These are phyloP conservation scores for Citrullus amarus DNA, from an alignment of 306 rosid genomes.

Conservation along the genomic window DNA sequence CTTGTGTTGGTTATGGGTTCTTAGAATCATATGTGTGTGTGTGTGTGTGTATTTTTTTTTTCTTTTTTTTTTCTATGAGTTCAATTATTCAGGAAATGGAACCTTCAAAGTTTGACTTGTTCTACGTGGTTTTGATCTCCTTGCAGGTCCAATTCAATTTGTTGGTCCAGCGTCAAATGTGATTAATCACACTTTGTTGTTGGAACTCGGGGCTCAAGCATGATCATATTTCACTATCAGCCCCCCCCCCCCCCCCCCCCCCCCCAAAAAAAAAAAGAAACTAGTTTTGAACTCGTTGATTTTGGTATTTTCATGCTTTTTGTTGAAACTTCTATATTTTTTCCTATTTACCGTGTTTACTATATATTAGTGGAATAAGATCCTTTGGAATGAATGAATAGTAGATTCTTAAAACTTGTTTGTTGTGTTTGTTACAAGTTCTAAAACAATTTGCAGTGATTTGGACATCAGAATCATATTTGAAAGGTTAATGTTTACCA, in stretches of 20 bases:
- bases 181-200: slow-evolving; percentile 60
- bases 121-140: background rate
- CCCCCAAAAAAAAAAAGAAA: background rate
- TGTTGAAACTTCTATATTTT: background rate
- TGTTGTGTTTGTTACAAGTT: too few species aligned
- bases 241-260: background rate
- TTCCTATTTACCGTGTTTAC: too few species aligned
- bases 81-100: background rate
- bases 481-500: too few species aligned
- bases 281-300: background rate
- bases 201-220: slow-evolving; percentile 38
- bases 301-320: background rate
- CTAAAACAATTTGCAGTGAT: too few species aligned
- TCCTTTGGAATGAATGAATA: background rate
- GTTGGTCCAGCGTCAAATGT: slow-evolving; percentile 63
- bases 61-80: background rate
- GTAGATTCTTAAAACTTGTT: too few species aligned
- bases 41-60: too few species aligned
- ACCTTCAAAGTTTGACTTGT: background rate
- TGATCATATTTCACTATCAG: background rate
- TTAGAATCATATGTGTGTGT: too few species aligned
- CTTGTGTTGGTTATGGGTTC: too few species aligned
- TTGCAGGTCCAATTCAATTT: slow-evolving; percentile 84
- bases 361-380: background rate
- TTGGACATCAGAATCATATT: too few species aligned